Conservation (phyloP, 2,329 filamentous ascomycete species). For the Alternaria panax region DNA sequence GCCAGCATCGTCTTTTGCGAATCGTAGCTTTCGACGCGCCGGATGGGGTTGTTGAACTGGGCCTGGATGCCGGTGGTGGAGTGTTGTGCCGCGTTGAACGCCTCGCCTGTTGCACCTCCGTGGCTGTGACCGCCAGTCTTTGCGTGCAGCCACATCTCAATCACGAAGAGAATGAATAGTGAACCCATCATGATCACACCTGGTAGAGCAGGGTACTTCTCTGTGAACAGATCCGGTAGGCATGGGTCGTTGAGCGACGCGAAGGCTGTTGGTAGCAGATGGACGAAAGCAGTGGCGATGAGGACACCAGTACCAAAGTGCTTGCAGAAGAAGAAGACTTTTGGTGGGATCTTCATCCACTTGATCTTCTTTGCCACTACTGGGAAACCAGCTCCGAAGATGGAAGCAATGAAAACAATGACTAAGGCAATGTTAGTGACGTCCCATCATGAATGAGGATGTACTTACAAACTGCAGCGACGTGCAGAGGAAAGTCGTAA, state of each 20-base stretch:
- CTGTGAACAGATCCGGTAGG: slow-evolving; percentile 66
- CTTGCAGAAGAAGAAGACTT: slow-evolving; percentile 68
- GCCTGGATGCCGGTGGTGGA: slow-evolving; percentile 35
- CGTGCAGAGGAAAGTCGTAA: slow-evolving; percentile 50
- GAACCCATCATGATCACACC: slow-evolving; percentile 72
- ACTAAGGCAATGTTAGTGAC: slow-evolving; percentile 35
- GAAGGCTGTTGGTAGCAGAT: slow-evolving; percentile 70
- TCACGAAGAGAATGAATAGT: slow-evolving; percentile 67
- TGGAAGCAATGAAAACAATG: slow-evolving; percentile 50
- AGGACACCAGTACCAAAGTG: slow-evolving; percentile 77
- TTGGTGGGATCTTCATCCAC: slow-evolving; percentile 65
- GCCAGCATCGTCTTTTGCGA: slow-evolving; percentile 47
- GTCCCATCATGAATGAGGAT: not conserved
- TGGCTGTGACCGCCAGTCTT: slow-evolving; percentile 68
- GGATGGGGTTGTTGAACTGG: slow-evolving; percentile 42
- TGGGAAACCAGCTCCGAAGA: slow-evolving; percentile 48
- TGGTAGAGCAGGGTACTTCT: slow-evolving; percentile 67
- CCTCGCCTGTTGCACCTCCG: slow-evolving; percentile 61
- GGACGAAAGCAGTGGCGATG: slow-evolving; percentile 86
- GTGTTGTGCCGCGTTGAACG: slow-evolving; percentile 34
- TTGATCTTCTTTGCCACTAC: slow-evolving; percentile 59
- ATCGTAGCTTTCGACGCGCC: slow-evolving; percentile 45
- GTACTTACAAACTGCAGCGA: slow-evolving; percentile 50
- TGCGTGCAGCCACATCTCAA: slow-evolving; percentile 68
- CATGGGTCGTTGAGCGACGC: slow-evolving; percentile 56